Evolutionary conservation across 2,329 filamentous ascomycete genomes (phyloP).

Genomic region (Cadophora malorum): DNA sequence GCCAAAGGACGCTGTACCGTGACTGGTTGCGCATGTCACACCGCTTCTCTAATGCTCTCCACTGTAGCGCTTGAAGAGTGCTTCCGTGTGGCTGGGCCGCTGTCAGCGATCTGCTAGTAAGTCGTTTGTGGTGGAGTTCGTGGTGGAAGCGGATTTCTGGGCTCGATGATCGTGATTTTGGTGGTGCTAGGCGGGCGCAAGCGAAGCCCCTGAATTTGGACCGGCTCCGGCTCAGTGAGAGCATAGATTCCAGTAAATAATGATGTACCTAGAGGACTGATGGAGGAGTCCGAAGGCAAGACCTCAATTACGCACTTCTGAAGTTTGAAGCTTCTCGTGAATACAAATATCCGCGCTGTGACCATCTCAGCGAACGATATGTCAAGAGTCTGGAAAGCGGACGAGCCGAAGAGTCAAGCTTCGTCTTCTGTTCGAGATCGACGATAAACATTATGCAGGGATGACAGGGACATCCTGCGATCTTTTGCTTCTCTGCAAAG

Average conservation of each 20-base stretch:
- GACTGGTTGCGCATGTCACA: slow-evolving; percentile 24
- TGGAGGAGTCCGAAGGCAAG: neutral
- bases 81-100: slow-evolving; percentile 26
- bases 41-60: slow-evolving; percentile 29
- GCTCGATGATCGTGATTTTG: neutral
- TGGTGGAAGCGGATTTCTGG: neutral
- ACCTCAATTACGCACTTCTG: neutral
- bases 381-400: neutral
- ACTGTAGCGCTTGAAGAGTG: slow-evolving; percentile 29
- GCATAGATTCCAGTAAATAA: too few species aligned
- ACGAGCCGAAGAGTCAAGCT: neutral
- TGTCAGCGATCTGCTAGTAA: slow-evolving; percentile 14
- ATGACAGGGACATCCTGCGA: neutral
- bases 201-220: slow-evolving; percentile 13
- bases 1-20: neutral
- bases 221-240: neutral
- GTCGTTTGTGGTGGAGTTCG: neutral
- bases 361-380: neutral
- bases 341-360: slow-evolving; percentile 16
- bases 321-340: neutral
- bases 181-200: slow-evolving; percentile 3
- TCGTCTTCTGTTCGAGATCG: slow-evolving; percentile 6
- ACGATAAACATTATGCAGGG: slow-evolving; percentile 10
- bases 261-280: neutral
- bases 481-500: neutral